Percentiles rank a stretch among this genome's conserved stretches.
phyloP scores from a whole-genome alignment of 352 stramenopile genomes.

The Phytophthora tentaculata region DNA sequence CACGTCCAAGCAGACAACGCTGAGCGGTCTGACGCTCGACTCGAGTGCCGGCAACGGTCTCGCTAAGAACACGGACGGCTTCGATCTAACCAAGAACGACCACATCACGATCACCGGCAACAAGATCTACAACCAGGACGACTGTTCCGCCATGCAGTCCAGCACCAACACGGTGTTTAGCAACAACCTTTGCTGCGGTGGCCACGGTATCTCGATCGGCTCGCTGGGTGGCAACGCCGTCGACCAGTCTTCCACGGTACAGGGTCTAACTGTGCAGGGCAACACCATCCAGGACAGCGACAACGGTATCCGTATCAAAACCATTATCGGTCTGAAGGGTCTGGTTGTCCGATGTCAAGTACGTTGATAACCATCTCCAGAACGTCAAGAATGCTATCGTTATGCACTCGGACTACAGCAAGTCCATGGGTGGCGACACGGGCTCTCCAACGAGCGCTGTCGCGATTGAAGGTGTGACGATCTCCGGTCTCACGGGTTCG shows the following conservation, averaged over 20 bases:
- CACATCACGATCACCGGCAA: constrained; percentile 39
- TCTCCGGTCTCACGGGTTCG: constrained; percentile 32
- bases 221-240: constrained; percentile 37
- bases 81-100: constrained; percentile 36
- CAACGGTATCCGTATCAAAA: constrained; percentile 39
- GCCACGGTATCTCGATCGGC: constrained; percentile 45
- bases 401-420: constrained; percentile 42
- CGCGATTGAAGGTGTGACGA: constrained; percentile 31
- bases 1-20: constrained; percentile 22
- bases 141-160: constrained; percentile 6
- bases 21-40: constrained; percentile 26
- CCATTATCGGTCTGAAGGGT: constrained; percentile 24
- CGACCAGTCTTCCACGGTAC: constrained; percentile 31
- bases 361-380: constrained; percentile 23
- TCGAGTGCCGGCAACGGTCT: constrained; percentile 10
- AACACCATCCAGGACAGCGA: constrained; percentile 31
- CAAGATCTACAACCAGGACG: constrained; percentile 39
- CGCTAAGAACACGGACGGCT: constrained; percentile 32
- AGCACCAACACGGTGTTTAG: constrained; percentile 27
- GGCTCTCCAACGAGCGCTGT: constrained; percentile 29
- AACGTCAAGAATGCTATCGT: constrained; percentile 28
- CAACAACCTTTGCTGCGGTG: constrained; percentile 30
- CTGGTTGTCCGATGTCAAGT: constrained; percentile 17
- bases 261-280: constrained; percentile 29
- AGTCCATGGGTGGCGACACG: constrained; percentile 37